Evolutionary conservation across 768 basidiomycete species (phyloP), one percentile per base, ranked within the genome.

Genomic region (Trametes coccinea): DNA sequence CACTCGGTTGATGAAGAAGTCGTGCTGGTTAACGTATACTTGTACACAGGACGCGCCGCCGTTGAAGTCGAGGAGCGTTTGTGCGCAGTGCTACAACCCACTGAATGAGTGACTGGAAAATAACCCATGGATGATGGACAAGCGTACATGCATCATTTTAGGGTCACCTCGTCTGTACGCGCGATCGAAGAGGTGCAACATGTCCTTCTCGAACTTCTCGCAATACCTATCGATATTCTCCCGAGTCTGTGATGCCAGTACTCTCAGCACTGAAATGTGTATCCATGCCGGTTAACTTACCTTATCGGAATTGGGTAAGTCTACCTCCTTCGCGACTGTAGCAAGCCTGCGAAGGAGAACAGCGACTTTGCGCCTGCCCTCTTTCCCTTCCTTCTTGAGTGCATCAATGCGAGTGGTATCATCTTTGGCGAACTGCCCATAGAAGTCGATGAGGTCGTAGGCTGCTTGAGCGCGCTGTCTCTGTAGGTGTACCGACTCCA

Each of bases 1-100:
- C 41, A 93, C 86, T 56, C 92, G 85, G 71, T 95, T 95, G 73
- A 98, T 98, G 80, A 99, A 99, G 80, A 99, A 99, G 72, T 98
- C 97, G 68, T 99, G 97, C 72, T 99, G 97, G 69, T 98, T 99
- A 57, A 99, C 97, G 69, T 98, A 99, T 11, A 98, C 93, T 74
- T 98, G 95, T 5, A 99, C 91, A 70, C 97, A 98, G 0, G 95
- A 96, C 46, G 91, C 80, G 8, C 97, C 97, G 5, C 97, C 97
- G 66, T 99, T 99, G 78, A 99, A 99, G 73, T 98, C 97, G 16
- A 97, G 83, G 5, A 99, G 79, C 2, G 93, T 96, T 77, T 95
- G 92, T 0, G 97, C 96, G 70, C 96, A 98, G 71, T 98, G 97
- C 96, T 99, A 69, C n/a, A 60, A 37, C 27, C 4, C 56, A 14